A percentile compares a stretch with the other conserved stretches of the same genome.
These are phyloP conservation scores for Agastache rugosa DNA, from an alignment of 257 asterid genomes.

Conservation along the genomic window DNA sequence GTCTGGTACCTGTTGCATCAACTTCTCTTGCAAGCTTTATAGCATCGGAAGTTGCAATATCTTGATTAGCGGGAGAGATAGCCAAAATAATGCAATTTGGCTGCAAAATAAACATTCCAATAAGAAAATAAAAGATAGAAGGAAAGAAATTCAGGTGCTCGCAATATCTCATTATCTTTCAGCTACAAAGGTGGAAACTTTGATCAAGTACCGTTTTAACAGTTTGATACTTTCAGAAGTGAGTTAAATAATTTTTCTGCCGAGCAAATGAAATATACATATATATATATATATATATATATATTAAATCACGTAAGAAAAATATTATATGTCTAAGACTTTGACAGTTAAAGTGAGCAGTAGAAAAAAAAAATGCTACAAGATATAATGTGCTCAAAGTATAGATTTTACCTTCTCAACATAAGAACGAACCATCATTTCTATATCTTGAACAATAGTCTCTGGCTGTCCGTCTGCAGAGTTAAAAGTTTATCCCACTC, in stretches of 20 bases:
- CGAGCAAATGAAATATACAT: background rate
- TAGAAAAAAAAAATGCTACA: slow-evolving; percentile 16
- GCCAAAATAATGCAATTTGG: slow-evolving; percentile 96
- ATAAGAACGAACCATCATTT: slow-evolving; percentile 95
- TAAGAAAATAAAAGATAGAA: background rate
- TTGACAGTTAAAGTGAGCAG: slow-evolving; percentile 12
- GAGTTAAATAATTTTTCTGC: background rate
- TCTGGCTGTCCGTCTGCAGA: slow-evolving; percentile 93
- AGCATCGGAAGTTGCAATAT: slow-evolving; percentile 98
- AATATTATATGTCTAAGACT: background rate
- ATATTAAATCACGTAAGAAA: background rate
- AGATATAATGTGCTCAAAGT: background rate
- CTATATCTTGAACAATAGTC: slow-evolving; percentile 88
- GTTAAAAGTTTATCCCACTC: slow-evolving; percentile 31
- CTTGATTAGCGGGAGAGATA: slow-evolving; percentile 98
- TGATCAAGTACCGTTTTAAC: background rate
- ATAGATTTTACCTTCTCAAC: slow-evolving; percentile 78
- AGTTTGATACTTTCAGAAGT: background rate
- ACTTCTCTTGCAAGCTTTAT: slow-evolving; percentile 98
- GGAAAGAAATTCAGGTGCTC: slow-evolving; percentile 13
- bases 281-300: background rate
- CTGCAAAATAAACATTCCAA: slow-evolving; percentile 48
- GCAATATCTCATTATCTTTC: background rate
- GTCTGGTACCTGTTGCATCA: slow-evolving; percentile 78
- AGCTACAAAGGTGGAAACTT: background rate